phyloP scores from a whole-genome alignment of 208 protist species.

The Polymyxa betae region DNA sequence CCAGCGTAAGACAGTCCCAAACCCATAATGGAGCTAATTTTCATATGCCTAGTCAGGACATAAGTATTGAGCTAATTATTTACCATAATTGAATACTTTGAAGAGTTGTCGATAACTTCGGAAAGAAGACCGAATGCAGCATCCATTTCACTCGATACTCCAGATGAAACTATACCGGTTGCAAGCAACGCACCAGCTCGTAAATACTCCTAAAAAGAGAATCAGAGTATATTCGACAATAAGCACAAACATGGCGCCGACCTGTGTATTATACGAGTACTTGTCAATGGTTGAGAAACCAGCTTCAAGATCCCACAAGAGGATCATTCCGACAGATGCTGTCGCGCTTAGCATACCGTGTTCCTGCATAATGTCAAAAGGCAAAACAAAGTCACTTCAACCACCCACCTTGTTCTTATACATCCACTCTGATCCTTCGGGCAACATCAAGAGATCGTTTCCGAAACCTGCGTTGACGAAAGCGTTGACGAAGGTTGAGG shows the following conservation, averaged over 20 bases:
- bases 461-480: conserved; percentile 94
- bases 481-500: conserved; percentile 91
- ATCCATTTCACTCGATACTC: conserved; percentile 62
- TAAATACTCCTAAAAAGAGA: background rate
- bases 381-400: background rate
- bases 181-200: conserved; percentile 31
- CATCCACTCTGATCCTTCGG: conserved; percentile 73
- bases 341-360: conserved; percentile 87
- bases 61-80: background rate
- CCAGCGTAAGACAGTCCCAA: conserved; percentile 97
- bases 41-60: conserved; percentile 39
- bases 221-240: background rate
- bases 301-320: conserved; percentile 74
- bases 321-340: conserved; percentile 91
- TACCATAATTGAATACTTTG: background rate
- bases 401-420: conserved; percentile 92
- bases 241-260: background rate
- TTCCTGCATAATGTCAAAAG: conserved; percentile 3
- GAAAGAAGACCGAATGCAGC: conserved; percentile 50
- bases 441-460: conserved; percentile 92
- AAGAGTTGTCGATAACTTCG: conserved; percentile 42
- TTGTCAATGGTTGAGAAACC: conserved; percentile 59
- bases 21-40: conserved; percentile 68
- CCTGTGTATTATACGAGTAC: conserved; percentile 52
- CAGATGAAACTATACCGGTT: conserved; percentile 60